A percentile compares a stretch with the other conserved stretches of the same genome.
These are phyloP conservation scores for Gentiana macrophylla DNA, from an alignment of 257 asterid genomes.

Conservation along the genomic window DNA sequence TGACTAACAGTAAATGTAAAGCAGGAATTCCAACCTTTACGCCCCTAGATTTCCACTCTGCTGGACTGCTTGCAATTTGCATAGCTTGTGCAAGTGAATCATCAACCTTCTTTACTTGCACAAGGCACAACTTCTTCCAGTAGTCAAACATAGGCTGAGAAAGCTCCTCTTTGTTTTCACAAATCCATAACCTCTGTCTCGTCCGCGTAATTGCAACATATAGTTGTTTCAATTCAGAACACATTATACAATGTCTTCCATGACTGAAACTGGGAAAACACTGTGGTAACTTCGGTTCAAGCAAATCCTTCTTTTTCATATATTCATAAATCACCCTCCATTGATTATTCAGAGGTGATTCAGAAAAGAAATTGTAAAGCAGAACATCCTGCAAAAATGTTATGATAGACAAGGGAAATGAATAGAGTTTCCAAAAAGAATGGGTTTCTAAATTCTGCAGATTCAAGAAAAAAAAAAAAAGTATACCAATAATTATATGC, in stretches of 20 bases:
- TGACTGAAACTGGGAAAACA: conserved; percentile 37
- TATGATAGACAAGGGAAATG: not conserved
- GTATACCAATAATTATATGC: not conserved
- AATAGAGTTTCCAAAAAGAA: not conserved
- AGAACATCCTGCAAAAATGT: conserved; percentile 43
- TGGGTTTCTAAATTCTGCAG: no score
- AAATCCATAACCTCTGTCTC: conserved; percentile 65
- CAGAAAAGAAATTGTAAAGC: conserved; percentile 51
- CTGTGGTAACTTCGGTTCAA: conserved; percentile 19
- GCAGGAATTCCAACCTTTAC: conserved; percentile 30
- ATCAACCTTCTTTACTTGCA: conserved; percentile 38
- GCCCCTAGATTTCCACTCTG: conserved; percentile 63
- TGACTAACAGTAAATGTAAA: not conserved
- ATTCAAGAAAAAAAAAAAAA: not conserved
- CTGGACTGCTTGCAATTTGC: conserved; percentile 55
- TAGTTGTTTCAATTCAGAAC: conserved; percentile 57
- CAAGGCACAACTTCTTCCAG: conserved; percentile 47
- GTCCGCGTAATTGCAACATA: conserved; percentile 68
- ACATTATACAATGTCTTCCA: conserved; percentile 43
- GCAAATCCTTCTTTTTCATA: conserved; percentile 32
- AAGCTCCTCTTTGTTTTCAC: conserved; percentile 37
- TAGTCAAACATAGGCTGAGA: conserved; percentile 54
- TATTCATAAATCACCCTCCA: conserved; percentile 62
- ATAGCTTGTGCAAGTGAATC: conserved; percentile 49
- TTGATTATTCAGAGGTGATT: conserved; percentile 50